A percentile compares a stretch with the other conserved stretches of the same genome.
Conservation (phyloP, 257 asterid genomes). For the Fraxinus cuspidata region DNA sequence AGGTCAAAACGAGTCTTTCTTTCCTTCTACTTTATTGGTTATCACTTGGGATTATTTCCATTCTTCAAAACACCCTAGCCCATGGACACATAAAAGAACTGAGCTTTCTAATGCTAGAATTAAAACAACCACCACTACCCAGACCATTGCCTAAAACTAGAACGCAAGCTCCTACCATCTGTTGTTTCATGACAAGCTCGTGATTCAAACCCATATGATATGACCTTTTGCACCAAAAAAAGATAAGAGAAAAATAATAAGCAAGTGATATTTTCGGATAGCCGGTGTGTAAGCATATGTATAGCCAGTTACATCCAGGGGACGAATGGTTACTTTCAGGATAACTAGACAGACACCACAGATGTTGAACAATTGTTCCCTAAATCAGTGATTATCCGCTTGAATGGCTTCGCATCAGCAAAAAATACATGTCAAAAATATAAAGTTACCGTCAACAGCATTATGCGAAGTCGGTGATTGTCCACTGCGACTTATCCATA, state of each 20-base stretch:
- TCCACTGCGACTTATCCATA: slow-evolving; percentile 86
- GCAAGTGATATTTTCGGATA: neutral
- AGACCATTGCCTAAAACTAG: slow-evolving; percentile 8
- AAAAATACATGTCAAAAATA: slow-evolving; percentile 1
- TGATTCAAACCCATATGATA: neutral
- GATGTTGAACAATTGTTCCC: slow-evolving; percentile 4
- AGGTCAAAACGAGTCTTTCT: neutral
- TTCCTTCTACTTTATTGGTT: neutral
- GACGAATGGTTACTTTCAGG: neutral
- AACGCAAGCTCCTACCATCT: neutral
- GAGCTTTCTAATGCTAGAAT: neutral
- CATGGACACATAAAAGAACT: neutral
- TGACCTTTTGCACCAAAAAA: neutral
- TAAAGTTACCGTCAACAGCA: slow-evolving; percentile 82
- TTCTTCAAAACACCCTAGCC: neutral
- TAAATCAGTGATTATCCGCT: neutral
- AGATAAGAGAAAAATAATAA: neutral
- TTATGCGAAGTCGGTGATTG: slow-evolving; percentile 88
- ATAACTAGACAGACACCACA: slow-evolving; percentile 5
- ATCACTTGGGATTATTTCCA: neutral
- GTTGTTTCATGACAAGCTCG: neutral
- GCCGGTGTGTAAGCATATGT: neutral
- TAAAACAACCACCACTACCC: slow-evolving; percentile 1
- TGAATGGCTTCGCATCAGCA: neutral
- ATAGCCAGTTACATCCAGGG: neutral